phyloP scores from a whole-genome alignment of 352 stramenopile species.

The Globisporangium radiosum region DNA sequence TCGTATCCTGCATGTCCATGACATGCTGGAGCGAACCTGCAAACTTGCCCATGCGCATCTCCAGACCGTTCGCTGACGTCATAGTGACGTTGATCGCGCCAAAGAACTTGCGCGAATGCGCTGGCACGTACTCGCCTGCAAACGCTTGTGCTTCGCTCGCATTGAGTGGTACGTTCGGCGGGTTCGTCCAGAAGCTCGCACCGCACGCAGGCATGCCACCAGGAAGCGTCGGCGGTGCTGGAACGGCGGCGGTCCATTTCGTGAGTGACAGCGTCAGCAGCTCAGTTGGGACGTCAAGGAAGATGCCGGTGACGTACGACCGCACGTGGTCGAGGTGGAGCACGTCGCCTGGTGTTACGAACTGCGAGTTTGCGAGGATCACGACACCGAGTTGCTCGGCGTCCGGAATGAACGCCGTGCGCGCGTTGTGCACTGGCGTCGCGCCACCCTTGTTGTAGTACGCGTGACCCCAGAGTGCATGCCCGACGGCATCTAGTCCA shows the following conservation, averaged over 20 bases:
- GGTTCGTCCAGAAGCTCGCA: conserved; percentile 38
- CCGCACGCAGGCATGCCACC: conserved; percentile 32
- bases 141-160: conserved; percentile 20
- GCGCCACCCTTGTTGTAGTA: conserved; percentile 70
- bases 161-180: conserved; percentile 17
- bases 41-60: too few species aligned
- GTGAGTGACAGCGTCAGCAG: conserved; percentile 39
- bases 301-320: conserved; percentile 58
- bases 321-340: conserved; percentile 50
- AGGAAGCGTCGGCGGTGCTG: conserved; percentile 16
- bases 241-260: conserved; percentile 23
- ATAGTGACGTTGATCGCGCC: conserved; percentile 20
- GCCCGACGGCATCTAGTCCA: conserved; percentile 48
- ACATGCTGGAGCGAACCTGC: too few species aligned
- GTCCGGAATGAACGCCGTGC: conserved; percentile 39
- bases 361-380: conserved; percentile 55
- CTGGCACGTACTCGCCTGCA: conserved; percentile 37
- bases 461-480: conserved; percentile 50
- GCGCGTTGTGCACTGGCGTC: conserved; percentile 40
- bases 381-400: conserved; percentile 33
- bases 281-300: conserved; percentile 49
- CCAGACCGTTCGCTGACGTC: too few species aligned
- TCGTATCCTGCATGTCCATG: too few species aligned
- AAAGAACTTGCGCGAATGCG: conserved; percentile 34
- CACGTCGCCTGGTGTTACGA: conserved; percentile 18